Base-by-base conservation (phyloP, 31 red algal species). In the Bonnemaisonia californica region DNA sequence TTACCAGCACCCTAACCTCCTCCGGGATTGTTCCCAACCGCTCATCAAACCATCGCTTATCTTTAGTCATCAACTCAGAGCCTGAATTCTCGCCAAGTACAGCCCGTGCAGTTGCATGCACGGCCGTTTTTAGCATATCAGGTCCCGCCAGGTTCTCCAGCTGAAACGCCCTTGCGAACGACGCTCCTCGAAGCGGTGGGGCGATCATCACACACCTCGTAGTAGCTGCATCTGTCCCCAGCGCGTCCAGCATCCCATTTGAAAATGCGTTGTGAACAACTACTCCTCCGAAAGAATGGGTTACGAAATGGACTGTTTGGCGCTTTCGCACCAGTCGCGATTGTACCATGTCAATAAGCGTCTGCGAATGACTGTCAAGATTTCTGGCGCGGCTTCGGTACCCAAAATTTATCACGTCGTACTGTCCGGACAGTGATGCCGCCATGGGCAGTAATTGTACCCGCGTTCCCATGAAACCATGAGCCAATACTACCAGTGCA, bases 211-310 rank as follows among this genome's bases (percentile, higher is more conserved):
- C 89, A 66, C 80, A 84, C 30, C 80, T 60, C 23, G 31, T 71
- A 26, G 16, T 34, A 11, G 30, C 33, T 19, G 54, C 29, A 29
- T 64, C 62, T 29, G 72, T 70, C 26, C 67, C 65, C 16, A 92
- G 66, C 22, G 77, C 61, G 40, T 84, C 80, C 24, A 21, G 26
- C 28, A 91, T 48, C 3, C 88, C 79, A 30, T 79, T 62, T 54
- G 62, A 57, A 79, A 91, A 91, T 4, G 82, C 81, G 34, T 75
- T 42, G 57, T 82, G 82, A 31, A 92, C 47, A 16, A 92, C 81
- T 9, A 86, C 59, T 21, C 82, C 89, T 42, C 89, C 89, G 58
- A 86, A 86, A 1, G 89, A 92, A 66, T 92, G 89, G 40, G 89
- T 86, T n/a, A 92, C 89, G 57, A 92, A 92, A 45, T 92, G 81